Conservation (phyloP, 2,329 filamentous ascomycete species). For the Emergomyces pasteurianus region DNA sequence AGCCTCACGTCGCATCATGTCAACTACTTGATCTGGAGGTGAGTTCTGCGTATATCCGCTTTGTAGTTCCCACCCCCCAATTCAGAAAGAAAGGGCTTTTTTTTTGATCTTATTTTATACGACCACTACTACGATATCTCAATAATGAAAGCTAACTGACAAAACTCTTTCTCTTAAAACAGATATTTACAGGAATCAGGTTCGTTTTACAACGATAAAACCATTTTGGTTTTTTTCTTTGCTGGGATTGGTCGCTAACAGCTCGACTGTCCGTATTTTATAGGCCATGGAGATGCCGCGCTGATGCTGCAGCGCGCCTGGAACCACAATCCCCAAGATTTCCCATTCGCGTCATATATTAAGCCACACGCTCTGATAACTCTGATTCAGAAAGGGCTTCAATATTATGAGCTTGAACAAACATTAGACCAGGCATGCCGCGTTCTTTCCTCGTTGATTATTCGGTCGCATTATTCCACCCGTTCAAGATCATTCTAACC, state of each 20-base stretch:
- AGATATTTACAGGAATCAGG: slow-evolving; percentile 47
- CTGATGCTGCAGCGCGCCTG: slow-evolving; percentile 50
- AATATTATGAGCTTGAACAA: slow-evolving; percentile 40
- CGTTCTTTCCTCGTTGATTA: neutral
- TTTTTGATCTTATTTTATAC: neutral
- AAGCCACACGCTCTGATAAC: slow-evolving; percentile 47
- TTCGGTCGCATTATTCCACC: neutral
- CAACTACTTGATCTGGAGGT: slow-evolving; percentile 60
- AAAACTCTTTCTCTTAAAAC: neutral
- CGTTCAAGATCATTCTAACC: slow-evolving; percentile 1
- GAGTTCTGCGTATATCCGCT: slow-evolving; percentile 20
- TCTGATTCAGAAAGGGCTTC: slow-evolving; percentile 52
- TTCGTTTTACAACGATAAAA: slow-evolving; percentile 21
- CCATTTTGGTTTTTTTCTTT: slow-evolving; percentile 8
- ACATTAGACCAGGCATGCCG: slow-evolving; percentile 37
- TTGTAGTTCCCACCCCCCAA: slow-evolving; percentile 2
- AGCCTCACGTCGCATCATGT: slow-evolving; percentile 45
- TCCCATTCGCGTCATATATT: slow-evolving; percentile 50
- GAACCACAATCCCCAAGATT: slow-evolving; percentile 48
- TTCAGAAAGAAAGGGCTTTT: too few relatives aligned
- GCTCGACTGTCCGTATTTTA: slow-evolving; percentile 2
- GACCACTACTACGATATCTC: neutral
- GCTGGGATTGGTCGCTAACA: neutral
- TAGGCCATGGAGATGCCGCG: slow-evolving; percentile 47
- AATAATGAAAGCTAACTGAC: neutral